These are phyloP conservation scores for Edaphochlamys debaryana DNA, from an alignment of 139 green algal genomes.

Conservation along the genomic window DNA sequence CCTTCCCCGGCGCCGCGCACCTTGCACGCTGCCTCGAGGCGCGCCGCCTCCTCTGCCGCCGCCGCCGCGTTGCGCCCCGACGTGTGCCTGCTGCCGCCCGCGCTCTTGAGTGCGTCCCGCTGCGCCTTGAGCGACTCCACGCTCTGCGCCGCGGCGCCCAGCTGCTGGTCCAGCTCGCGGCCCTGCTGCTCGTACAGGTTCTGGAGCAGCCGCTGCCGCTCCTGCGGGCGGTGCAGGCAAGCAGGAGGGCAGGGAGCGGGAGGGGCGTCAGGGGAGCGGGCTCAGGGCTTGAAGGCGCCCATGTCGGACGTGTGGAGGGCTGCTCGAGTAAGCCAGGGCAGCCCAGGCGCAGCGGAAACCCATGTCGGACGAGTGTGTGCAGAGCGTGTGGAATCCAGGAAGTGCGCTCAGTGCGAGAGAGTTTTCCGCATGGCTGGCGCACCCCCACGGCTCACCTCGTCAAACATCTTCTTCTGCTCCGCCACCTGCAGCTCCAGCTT, in stretches of 20 bases:
- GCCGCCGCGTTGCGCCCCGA: constrained; percentile 38
- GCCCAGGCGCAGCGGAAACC: too few species aligned
- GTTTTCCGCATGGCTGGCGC: too few species aligned
- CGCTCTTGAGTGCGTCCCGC: constrained; percentile 20
- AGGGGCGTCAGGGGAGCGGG: too few species aligned
- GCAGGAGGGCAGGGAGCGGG: too few species aligned
- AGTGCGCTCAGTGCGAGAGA: too few species aligned
- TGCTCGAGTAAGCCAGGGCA: too few species aligned
- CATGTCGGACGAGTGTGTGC: too few species aligned
- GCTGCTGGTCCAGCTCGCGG: constrained; percentile 30
- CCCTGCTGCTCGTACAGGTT: constrained; percentile 46
- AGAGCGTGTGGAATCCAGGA: too few species aligned
- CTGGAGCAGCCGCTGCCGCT: constrained; percentile 32
- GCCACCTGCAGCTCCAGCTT: constrained; percentile 30
- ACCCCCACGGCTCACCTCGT: too few species aligned
- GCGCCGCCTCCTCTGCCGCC: constrained; percentile 31
- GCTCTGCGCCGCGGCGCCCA: background rate
- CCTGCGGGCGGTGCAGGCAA: too few species aligned
- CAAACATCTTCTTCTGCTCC: constrained; percentile 35
- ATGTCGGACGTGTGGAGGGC: too few species aligned
- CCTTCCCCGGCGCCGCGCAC: background rate
- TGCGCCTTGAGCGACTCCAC: constrained; percentile 23
- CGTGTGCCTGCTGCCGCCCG: constrained; percentile 20
- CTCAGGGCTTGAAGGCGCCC: too few species aligned
- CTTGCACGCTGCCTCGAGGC: constrained; percentile 33